A percentile compares a stretch with the other conserved stretches of the same genome.
These are phyloP conservation scores for Ceriops decandra DNA, from an alignment of 345 rosid species.

Conservation along the genomic window DNA sequence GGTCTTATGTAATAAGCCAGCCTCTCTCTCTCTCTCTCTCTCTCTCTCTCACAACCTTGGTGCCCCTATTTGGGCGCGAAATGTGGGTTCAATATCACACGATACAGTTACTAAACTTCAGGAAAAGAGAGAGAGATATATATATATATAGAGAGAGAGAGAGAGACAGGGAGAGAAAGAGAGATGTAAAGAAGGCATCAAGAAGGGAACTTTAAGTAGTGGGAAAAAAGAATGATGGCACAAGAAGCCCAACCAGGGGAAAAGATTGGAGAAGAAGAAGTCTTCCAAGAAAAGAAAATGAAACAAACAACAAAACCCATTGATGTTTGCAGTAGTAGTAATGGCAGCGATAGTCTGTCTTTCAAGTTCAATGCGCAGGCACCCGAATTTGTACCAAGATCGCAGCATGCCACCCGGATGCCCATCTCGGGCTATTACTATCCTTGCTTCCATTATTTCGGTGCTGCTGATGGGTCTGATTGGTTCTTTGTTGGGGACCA, in stretches of 20 bases:
- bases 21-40: background rate
- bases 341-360: conserved; percentile 15
- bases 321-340: conserved; percentile 15
- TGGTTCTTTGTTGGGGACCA: conserved; percentile 82
- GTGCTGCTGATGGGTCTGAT: conserved; percentile 53
- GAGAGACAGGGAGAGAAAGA: background rate
- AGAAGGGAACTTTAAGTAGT: background rate
- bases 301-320: conserved; percentile 26
- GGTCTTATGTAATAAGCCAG: conserved; percentile 23
- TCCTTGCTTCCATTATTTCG: conserved; percentile 62
- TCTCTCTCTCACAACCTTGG: background rate
- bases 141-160: too few species aligned
- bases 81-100: conserved; percentile 48
- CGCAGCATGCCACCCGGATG: conserved; percentile 41
- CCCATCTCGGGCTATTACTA: conserved; percentile 60
- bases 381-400: conserved; percentile 81
- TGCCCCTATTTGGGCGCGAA: conserved; percentile 42
- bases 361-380: conserved; percentile 94
- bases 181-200: background rate
- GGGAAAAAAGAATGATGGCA: conserved; percentile 42
- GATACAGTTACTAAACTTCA: conserved; percentile 44
- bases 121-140: conserved; percentile 28
- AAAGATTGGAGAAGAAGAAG: conserved; percentile 26
- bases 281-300: conserved; percentile 20
- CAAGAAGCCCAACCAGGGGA: conserved; percentile 47